Conservation (phyloP, 1,284 basidiomycete genomes). For the Microstroma glucosiphilum region DNA sequence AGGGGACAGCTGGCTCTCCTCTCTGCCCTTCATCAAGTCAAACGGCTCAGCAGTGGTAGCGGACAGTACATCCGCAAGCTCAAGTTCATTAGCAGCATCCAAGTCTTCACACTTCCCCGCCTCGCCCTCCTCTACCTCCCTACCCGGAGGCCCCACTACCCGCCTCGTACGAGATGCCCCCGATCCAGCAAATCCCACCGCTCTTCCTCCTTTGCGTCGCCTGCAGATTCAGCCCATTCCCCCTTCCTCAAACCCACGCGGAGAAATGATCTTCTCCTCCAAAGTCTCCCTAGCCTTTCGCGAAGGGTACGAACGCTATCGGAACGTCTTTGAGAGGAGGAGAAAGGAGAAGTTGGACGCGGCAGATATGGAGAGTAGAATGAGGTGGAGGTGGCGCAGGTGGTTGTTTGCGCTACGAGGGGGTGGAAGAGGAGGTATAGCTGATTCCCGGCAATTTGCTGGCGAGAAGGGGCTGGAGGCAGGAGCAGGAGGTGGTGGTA, state of each 20-base stretch:
- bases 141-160: background rate
- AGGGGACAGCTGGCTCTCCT: background rate
- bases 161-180: conserved; percentile 2
- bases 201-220: conserved; percentile 6
- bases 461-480: background rate
- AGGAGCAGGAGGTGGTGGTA: background rate
- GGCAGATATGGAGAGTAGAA: background rate
- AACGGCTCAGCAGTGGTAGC: background rate
- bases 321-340: conserved; percentile 78
- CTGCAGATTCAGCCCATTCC: conserved; percentile 69
- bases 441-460: background rate
- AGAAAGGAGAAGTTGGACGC: conserved; percentile 60
- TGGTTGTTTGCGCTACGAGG: conserved; percentile 3
- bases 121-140: background rate
- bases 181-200: background rate
- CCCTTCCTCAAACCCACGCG: conserved; percentile 78
- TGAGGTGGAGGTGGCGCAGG: conserved; percentile 7
- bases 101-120: background rate
- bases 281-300: conserved; percentile 75
- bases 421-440: background rate
- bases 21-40: conserved; percentile 1
- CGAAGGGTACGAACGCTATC: conserved; percentile 86
- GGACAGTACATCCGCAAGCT: background rate
- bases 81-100: background rate
- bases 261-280: conserved; percentile 91